Evolutionary conservation across 768 basidiomycete species (phyloP).

Genomic region (Leccinum disarticulatum): DNA sequence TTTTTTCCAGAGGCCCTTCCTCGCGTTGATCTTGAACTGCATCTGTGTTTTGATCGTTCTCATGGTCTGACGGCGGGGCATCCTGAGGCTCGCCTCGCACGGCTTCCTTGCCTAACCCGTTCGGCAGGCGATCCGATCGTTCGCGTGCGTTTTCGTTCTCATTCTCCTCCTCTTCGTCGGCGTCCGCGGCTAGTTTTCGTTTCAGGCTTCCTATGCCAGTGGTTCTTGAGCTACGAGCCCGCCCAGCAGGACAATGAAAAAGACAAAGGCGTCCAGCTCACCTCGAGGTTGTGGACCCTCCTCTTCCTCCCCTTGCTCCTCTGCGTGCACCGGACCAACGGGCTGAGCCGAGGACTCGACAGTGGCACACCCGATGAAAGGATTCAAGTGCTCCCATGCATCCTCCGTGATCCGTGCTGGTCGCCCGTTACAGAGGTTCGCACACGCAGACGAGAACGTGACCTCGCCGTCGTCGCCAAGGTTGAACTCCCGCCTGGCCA

Average conservation of each 20-base stretch:
- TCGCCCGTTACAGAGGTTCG: slow-evolving; percentile 18
- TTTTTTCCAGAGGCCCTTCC: slow-evolving; percentile 7
- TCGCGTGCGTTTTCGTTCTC: neutral
- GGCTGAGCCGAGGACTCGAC: slow-evolving; percentile 6
- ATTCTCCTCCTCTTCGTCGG: neutral
- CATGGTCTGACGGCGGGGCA: slow-evolving; percentile 6
- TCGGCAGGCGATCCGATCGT: neutral
- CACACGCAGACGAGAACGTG: slow-evolving; percentile 18
- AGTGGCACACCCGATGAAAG: slow-evolving; percentile 26
- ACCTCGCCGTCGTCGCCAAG: slow-evolving; percentile 18
- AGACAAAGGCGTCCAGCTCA: neutral
- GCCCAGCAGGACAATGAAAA: neutral
- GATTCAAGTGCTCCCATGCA: slow-evolving; percentile 19
- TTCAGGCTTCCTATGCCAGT: neutral
- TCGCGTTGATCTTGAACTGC: slow-evolving; percentile 2
- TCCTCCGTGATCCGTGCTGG: slow-evolving; percentile 24
- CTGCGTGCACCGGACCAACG: neutral
- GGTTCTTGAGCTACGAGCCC: neutral
- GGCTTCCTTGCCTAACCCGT: neutral
- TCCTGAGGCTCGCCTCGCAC: neutral
- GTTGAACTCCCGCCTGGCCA: slow-evolving; percentile 21
- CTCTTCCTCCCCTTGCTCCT: neutral
- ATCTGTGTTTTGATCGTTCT: neutral
- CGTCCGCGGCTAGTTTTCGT: neutral
- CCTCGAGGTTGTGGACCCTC: neutral